Conservation (phyloP, 495 filamentous ascomycete genomes). For the Baudoinia panamericana region DNA sequence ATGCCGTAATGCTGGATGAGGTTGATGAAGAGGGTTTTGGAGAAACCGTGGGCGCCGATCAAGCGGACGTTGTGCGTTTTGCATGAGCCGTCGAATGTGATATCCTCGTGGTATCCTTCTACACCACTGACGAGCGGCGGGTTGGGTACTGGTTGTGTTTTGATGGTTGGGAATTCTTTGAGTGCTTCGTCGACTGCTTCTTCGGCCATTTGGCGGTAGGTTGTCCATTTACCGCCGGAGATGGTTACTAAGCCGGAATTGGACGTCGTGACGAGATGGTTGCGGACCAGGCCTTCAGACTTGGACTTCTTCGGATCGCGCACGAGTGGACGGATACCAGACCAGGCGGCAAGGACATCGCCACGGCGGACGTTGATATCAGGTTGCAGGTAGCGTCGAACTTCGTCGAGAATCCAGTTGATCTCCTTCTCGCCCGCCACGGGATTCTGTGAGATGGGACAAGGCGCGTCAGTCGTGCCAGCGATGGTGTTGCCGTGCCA, state of each 20-base stretch:
- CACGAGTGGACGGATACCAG: conserved; percentile 84
- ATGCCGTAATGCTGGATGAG: conserved; percentile 94
- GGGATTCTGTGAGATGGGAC: conserved; percentile 68
- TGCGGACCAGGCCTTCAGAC: conserved; percentile 89
- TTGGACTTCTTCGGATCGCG: conserved; percentile 88
- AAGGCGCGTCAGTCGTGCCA: conserved; percentile 85
- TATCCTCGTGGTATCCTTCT: conserved; percentile 35
- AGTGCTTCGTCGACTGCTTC: conserved; percentile 90
- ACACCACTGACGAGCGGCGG: conserved; percentile 62
- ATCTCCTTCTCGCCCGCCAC: conserved; percentile 87
- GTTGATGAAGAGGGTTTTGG: conserved; percentile 95
- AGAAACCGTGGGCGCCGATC: conserved; percentile 86
- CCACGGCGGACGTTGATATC: conserved; percentile 89
- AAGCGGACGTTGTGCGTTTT: conserved; percentile 85
- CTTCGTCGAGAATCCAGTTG: conserved; percentile 88
- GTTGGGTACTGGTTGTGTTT: conserved; percentile 41
- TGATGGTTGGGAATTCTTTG: conserved; percentile 53
- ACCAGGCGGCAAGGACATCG: conserved; percentile 93
- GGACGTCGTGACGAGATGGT: conserved; percentile 83
- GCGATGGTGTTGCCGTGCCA: conserved; percentile 99
- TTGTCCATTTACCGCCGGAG: conserved; percentile 98
- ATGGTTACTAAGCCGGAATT: conserved; percentile 78
- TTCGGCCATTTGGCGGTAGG: conserved; percentile 97
- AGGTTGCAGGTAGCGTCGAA: conserved; percentile 76
- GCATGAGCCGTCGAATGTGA: conserved; percentile 72